Base-by-base conservation (phyloP, 225 moss, liverwort and hornwort species). In the Lunularia cruciata region DNA sequence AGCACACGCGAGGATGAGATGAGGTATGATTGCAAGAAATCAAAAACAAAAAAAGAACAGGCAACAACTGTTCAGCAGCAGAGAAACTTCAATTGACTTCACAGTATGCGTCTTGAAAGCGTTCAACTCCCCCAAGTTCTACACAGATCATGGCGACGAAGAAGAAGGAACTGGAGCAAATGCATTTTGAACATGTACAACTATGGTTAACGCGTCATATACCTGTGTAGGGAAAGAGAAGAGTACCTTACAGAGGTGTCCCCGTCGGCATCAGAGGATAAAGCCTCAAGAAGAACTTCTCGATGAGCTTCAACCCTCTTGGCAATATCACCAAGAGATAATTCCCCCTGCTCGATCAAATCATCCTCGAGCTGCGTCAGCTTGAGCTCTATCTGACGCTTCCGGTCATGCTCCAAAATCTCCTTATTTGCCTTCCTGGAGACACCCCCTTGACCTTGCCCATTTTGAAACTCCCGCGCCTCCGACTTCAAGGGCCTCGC, bases 351-450 rank as follows among this genome's bases (percentile, higher is more conserved):
- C 68, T 98, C 93, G 85, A 91, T 76, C 81, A 98, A 67, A 68
- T 90, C 86, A 71, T 98, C 96, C 77, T 98, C 96, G 54, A 93
- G 81, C 81, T 90, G 87, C 57, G 87, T 93, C 57, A 93, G 74
- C 78, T 98, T 98, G 51, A 98, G 82, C 81, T 98, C 89, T 60
- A 98, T 88, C 69, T 89, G 89, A 69, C 96, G 34, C 85, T 98
- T 98, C 14, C 93, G 85, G 67, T 98, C 96, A 30, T 98, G 93
- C 81, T 98, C 96, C 55, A 98, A 36, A 54, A 98, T 98, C 7
- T 88, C 96, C 65, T 86, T 88, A 64, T 98, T 98, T 7, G 96
- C 92, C 78, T 91, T 98, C 34, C 96, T 84, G 60, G 90, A 76
- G 3, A 98, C 86, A 30, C 92, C 96, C 7, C 96, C 96, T 26